Evolutionary conservation across 306 rosid genomes (phyloP), one percentile per base, ranked within the genome.

Genomic region (Inga laurina): DNA sequence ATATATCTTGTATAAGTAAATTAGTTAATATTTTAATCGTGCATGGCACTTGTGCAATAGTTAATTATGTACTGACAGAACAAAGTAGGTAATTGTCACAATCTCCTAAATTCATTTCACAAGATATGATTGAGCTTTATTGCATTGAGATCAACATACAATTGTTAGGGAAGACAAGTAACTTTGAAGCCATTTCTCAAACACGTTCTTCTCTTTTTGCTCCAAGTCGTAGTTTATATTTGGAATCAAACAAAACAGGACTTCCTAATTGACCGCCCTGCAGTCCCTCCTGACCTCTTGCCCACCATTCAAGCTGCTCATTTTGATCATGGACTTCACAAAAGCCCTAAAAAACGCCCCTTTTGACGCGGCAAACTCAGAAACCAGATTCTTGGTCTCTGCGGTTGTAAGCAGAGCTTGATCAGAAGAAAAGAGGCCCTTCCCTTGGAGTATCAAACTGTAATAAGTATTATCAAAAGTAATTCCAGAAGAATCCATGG

Each of bases 241-340:
- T 32, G 57, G 68, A 84, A 86, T 49, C 71, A n/a, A n/a, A 65
- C 59, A 46, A 64, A 78, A 56, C 10, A 49, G 10, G 18, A 80
- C 71, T 90, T 94, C 77, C 93, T 90, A 79, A 90, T 81, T 85
- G 83, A 90, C 78, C 22, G 73, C 79, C 81, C 87, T 85, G 84
- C 97, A 93, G 82, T 93, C 79, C 24, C 84, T 86, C 83, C 97
- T 84, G 57, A 93, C 75, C 77, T 93, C 97, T 81, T 90, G 89
- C 10, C 95, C 96, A 22, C 91, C 89, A 44, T 86, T 69, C 77
- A 93, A 80, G 86, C 84, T 87, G 27, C 95, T 76, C 97, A 93
- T 94, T 88, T 88, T 92, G 83, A 94, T 77, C 94, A 94, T 92
- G 15, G 98, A 90, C 83, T 91, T 77, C 9, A 85, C 97, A 83